Evolutionary conservation across 805 yeast genomes (phyloP).

Genomic region (Priceomyces castillae): DNA sequence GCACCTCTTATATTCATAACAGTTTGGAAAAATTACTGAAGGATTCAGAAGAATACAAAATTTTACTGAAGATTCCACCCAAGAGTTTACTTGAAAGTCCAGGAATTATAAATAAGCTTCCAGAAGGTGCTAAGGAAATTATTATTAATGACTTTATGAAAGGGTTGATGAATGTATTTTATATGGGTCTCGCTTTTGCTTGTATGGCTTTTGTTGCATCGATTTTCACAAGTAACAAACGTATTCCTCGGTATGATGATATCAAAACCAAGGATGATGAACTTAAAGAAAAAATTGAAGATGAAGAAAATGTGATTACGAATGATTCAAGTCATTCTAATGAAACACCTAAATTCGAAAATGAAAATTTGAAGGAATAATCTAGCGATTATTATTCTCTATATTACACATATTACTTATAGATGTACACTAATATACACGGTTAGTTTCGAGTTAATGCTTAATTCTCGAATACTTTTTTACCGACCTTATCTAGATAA

Average conservation of each 20-base stretch:
- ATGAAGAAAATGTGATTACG: neutral
- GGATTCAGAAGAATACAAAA: slow-evolving; percentile 13
- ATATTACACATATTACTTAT: slow-evolving; percentile 4
- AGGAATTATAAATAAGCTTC: slow-evolving; percentile 22
- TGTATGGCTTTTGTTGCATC: slow-evolving; percentile 27
- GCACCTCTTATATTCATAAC: slow-evolving; percentile 14
- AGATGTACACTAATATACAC: slow-evolving; percentile 10
- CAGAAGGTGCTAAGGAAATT: slow-evolving; percentile 18
- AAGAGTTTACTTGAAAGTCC: slow-evolving; percentile 25
- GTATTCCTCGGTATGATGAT: slow-evolving; percentile 36
- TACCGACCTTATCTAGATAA: slow-evolving; percentile 53
- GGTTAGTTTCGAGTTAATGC: neutral
- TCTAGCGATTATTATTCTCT: neutral
- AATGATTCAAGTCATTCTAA: neutral
- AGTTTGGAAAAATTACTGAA: slow-evolving; percentile 7
- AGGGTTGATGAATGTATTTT: slow-evolving; percentile 40
- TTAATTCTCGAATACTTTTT: slow-evolving; percentile 18
- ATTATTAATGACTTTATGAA: slow-evolving; percentile 34
- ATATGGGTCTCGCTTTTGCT: slow-evolving; percentile 37
- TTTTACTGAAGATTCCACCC: slow-evolving; percentile 13
- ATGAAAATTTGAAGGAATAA: neutral
- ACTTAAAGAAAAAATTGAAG: slow-evolving; percentile 4
- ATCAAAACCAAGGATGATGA: slow-evolving; percentile 13
- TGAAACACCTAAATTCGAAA: neutral
- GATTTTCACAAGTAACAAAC: slow-evolving; percentile 39